phyloP scores from a whole-genome alignment of 2,329 filamentous ascomycete species.

The Cadophora sp. region DNA sequence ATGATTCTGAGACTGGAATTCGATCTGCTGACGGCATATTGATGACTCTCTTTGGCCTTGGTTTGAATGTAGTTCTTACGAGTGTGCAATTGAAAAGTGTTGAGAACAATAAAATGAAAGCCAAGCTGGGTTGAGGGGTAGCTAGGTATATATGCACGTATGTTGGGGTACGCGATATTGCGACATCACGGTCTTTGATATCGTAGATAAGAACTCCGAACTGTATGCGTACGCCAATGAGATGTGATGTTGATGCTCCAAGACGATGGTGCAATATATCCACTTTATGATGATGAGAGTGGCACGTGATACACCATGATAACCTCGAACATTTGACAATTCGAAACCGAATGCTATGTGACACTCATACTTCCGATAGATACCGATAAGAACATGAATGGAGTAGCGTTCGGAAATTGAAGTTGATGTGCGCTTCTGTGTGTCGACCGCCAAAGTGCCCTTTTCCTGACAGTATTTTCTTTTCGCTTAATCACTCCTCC shows the following conservation, averaged over 20 bases:
- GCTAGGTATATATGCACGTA: background rate
- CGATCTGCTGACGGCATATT: slow-evolving; percentile 23
- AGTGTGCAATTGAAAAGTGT: background rate
- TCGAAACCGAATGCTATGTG: background rate
- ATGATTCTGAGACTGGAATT: background rate
- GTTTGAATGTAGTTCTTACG: background rate
- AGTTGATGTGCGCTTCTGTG: no score
- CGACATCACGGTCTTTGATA: background rate
- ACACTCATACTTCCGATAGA: no score
- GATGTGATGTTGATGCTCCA: background rate
- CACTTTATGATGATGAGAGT: slow-evolving; percentile 5
- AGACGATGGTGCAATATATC: slow-evolving; percentile 18
- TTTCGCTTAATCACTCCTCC: no score
- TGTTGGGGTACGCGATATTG: background rate
- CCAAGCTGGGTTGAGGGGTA: background rate
- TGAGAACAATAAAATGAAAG: background rate
- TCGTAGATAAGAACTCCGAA: background rate
- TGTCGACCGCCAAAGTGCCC: no score
- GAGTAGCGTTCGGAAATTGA: no score
- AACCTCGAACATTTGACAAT: background rate
- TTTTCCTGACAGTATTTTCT: no score
- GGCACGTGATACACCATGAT: slow-evolving; percentile 6
- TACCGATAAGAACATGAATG: no score
- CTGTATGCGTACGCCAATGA: slow-evolving; percentile 5
- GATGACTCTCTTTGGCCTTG: background rate